A percentile compares a stretch with the other conserved stretches of the same genome.
phyloP scores from a whole-genome alignment of 2,329 filamentous ascomycete genomes.

The Penicillium sclerotigenum region DNA sequence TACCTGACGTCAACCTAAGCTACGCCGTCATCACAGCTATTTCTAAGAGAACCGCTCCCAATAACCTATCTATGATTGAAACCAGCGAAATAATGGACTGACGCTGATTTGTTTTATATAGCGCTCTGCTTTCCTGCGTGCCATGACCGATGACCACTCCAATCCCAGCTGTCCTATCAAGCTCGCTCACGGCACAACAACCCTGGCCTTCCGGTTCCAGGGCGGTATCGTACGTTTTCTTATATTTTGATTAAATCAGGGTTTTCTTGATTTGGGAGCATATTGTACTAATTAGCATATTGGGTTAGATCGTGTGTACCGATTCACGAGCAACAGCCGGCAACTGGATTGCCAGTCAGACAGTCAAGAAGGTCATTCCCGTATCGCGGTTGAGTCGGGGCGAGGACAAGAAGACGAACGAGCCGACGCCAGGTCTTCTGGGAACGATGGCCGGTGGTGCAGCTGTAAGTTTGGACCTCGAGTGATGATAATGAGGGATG shows the following conservation, averaged over 20 bases:
- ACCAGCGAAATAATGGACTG: conserved; percentile 1
- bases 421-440: conserved; percentile 57
- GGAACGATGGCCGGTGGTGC: conserved; percentile 98
- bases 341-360: conserved; percentile 99
- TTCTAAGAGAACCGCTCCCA: not conserved
- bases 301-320: conserved; percentile 75
- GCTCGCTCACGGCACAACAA: conserved; percentile 98
- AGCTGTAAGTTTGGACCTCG: conserved; percentile 57
- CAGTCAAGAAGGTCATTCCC: conserved; percentile 96
- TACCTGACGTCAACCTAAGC: conserved; percentile 14
- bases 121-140: conserved; percentile 91
- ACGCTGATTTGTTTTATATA: conserved; percentile 38
- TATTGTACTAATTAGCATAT: conserved; percentile 1
- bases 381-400: conserved; percentile 41
- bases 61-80: not conserved
- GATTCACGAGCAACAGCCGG: conserved; percentile 96
- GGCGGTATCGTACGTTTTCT: conserved; percentile 67
- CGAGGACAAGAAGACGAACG: conserved; percentile 35
- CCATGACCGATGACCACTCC: conserved; percentile 93
- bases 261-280: not conserved
- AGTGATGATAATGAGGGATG: not conserved
- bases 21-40: conserved; percentile 5
- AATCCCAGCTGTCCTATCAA: conserved; percentile 99
- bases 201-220: conserved; percentile 95
- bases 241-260: not conserved